Base-by-base conservation (phyloP, 2,329 filamentous ascomycete species). In the Cladosporium cucumerinum region DNA sequence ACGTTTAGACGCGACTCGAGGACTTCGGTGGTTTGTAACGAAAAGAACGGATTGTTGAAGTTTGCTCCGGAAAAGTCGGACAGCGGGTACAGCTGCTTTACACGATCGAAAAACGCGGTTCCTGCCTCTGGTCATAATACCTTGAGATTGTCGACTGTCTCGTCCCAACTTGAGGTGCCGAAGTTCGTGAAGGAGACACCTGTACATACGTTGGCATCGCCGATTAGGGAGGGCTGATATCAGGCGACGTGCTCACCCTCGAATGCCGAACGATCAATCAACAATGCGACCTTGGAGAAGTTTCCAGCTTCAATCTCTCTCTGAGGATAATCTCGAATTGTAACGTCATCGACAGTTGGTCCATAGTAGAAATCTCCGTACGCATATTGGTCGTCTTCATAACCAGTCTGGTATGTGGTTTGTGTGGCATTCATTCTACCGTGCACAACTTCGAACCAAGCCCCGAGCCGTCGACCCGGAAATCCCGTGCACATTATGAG, bases 321-420 rank as follows among this genome's bases (percentile, higher is more conserved):
- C 21, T 70, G 74, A 0, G 77, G 76, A 2, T 75, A 72, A 28
- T 78, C 71, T 34, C 73, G 70, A 30, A 81, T 73, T 65, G 78
- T 77, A 2, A 71, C 68, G 11, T 76, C 77, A 63, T 80, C 78
- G 1, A 79, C 77, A 2, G 78, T 75, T 1, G 79, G 78, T 8
- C 77, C 69, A 63, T 36, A 58, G 55, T 58, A 58, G 32, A 36
- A 58, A 2, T 34, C 32, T 18, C 55, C 55, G 14, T 58, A 58
- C 2, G 30, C 55, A 10, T 28, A 51, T 26, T 25, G 23, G 18
- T 12, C 55, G 5, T 26, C 32, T 11, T 34, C 21, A 10, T 58
- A 58, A 2, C 28, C 23, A 6, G 36, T 43, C 30, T 58, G 32
- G 21, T 58, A 43, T 16, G 36, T 43, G 32, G 21, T 23, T 30